Base-by-base conservation (phyloP, 2,329 filamentous ascomycete genomes). In the Daldinia sp. region DNA sequence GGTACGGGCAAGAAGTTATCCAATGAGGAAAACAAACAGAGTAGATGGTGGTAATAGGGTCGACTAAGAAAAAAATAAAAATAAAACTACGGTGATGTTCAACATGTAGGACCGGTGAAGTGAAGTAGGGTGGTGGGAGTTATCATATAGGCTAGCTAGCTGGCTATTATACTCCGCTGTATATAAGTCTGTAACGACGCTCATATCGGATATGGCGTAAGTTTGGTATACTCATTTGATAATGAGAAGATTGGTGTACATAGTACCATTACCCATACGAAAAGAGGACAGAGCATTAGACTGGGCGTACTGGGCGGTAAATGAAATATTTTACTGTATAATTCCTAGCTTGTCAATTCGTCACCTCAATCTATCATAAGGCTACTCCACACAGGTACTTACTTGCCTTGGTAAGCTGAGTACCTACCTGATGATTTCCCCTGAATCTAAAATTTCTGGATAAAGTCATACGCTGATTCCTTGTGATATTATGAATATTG, bases 221-320 rank as follows among this genome's bases (percentile, higher is more conserved):
- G 21, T 51, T 50, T 52, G 29, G 54, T 39, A 61, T 58, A 45
- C 53, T 48, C 35, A 8, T 45, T n/a, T 19, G 27, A 29, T 32
- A 37, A 43, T 35, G 45, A 48, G 37, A 55, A 69, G 60, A 70
- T 70, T 80, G 77, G 54, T 66, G 58, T 79, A n/a, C n/a, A n/a
- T n/a, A n/a, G n/a, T n/a, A 79, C 72, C 75, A 80, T 80, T 80
- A 60, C 25, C 61, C 71, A 69, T 79, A 65, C 75, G 79, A 78
- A 76, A 79, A 75, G n/a, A n/a, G 75, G 76, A 73, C 70, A 77
- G 75, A 78, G 78, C 79, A 81, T 81, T 76, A 77, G 74, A 78
- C 71, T 49, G 29, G 78, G 79, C 78, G 79, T 78, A 73, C 67
- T 63, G 76, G 77, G 70, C 39, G 56, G 32, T 74, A 69, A 69